Evolutionary conservation across 352 stramenopile species (phyloP).

Genomic region (Globisporangium carolinianum): DNA sequence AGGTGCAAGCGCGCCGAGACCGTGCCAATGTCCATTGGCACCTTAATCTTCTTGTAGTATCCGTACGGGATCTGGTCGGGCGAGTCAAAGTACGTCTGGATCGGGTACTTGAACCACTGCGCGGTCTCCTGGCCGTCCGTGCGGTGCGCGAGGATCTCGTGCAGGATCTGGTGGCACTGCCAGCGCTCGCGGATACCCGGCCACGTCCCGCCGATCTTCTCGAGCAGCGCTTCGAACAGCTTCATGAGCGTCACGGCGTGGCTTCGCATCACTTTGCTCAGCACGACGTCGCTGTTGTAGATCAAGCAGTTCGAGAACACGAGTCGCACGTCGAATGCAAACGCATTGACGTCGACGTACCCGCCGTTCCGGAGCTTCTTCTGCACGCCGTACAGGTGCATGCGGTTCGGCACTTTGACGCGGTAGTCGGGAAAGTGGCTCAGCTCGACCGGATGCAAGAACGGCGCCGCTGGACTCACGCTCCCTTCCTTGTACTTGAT

Average conservation of each 20-base stretch:
- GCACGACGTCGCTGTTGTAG: constrained; percentile 82
- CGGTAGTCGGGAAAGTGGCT: constrained; percentile 82
- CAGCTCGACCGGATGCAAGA: constrained; percentile 77
- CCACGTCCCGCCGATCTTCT: constrained; percentile 63
- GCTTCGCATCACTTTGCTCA: constrained; percentile 80
- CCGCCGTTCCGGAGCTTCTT: constrained; percentile 75
- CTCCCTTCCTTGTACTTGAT: constrained; percentile 83
- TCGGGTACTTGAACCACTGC: constrained; percentile 85
- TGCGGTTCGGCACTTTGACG: constrained; percentile 76
- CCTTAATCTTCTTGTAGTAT: constrained; percentile 75
- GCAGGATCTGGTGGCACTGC: constrained; percentile 80
- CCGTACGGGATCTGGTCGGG: constrained; percentile 76
- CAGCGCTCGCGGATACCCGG: constrained; percentile 61
- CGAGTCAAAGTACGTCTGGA: constrained; percentile 81
- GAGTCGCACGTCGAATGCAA: constrained; percentile 70
- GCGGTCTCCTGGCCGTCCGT: constrained; percentile 73
- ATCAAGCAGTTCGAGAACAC: constrained; percentile 87
- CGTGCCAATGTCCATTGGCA: constrained; percentile 79
- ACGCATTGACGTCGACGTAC: constrained; percentile 56
- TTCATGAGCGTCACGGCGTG: constrained; percentile 83
- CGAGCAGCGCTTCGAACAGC: constrained; percentile 68
- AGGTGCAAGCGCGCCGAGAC: constrained; percentile 68
- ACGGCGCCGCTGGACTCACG: constrained; percentile 62
- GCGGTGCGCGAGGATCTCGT: constrained; percentile 68
- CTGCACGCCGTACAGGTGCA: constrained; percentile 82